Base-by-base conservation (phyloP, 331 rosid species). In the Malus hybrid region DNA sequence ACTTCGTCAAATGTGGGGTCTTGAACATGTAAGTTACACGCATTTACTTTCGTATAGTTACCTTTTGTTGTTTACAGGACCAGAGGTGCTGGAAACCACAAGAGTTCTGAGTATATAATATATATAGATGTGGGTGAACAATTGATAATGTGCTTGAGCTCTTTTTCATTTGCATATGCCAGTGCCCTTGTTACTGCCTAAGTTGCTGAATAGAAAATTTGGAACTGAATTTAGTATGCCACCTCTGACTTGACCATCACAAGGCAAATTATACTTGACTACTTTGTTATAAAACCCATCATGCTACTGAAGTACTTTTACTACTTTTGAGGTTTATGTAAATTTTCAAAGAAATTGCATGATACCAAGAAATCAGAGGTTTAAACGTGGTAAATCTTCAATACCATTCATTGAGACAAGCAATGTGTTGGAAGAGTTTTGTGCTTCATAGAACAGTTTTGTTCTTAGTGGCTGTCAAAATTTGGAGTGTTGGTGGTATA, bases 1-100 rank as follows among this genome's bases (percentile, higher is more conserved):
- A 83, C 90, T 94, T 76, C 92, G 87, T 70, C 91, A 87, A 76
- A 80, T 87, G 86, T 87, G 95, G 96, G 84, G 82, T 78, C 86
- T 52, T 60, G 87, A 89, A 78, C 80, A 81, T 81, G 99, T 94
- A 83, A 74, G 96, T 81, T 81, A 32, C 69, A 69, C 61, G 48
- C 79, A 31, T 69, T 12, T 5, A 20, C 22, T 71, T 65, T 66
- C 42, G 57, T 68, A 52, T 66, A 60, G 27, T 59, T 78, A 55
- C 75, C 57, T 78, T 39, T 73, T 73, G 60, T 42, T 81, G 28
- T 7, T 81, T 75, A 48, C 66, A 24, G 31, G 16, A 46, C 52
- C 27, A 9, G 4, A 1, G 32, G 7, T 71, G 13, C 44, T 4
- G 1, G 7, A 19, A 55, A 71, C 22, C 18, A 20, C 27, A 12